These are phyloP conservation scores for Reutealis trisperma DNA, from an alignment of 345 rosid genomes.

Conservation along the genomic window DNA sequence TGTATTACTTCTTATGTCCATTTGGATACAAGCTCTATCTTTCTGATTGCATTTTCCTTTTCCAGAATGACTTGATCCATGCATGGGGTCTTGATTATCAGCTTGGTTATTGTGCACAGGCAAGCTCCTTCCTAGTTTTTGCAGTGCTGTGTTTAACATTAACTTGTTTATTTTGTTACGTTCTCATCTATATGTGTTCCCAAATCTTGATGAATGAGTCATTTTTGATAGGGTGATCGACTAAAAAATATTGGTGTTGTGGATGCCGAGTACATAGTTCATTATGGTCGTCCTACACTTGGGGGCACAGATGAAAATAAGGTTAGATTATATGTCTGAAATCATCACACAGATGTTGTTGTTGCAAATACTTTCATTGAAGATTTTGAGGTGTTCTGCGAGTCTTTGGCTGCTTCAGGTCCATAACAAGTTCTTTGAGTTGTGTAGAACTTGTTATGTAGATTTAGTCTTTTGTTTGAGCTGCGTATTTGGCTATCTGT, in stretches of 20 bases:
- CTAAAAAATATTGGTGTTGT: conserved; percentile 58
- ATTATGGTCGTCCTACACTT: conserved; percentile 61
- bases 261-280: conserved; percentile 65
- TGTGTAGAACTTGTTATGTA: background rate
- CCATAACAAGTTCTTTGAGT: background rate
- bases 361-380: background rate
- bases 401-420: background rate
- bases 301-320: conserved; percentile 39
- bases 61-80: conserved; percentile 68
- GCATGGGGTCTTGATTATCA: conserved; percentile 76
- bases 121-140: conserved; percentile 25
- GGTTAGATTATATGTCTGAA: conserved; percentile 26
- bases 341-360: background rate
- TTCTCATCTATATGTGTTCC: background rate
- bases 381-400: background rate
- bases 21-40: background rate
- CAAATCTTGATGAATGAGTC: conserved; percentile 6
- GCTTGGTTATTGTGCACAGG: conserved; percentile 75
- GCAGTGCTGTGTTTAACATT: background rate
- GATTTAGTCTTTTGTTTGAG: background rate
- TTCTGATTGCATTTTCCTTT: background rate
- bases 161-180: background rate
- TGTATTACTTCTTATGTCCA: background rate
- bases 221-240: conserved; percentile 58
- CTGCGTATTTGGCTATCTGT: background rate